Conservation (phyloP, 345 rosid species). For the Noccaea caerulescens region DNA sequence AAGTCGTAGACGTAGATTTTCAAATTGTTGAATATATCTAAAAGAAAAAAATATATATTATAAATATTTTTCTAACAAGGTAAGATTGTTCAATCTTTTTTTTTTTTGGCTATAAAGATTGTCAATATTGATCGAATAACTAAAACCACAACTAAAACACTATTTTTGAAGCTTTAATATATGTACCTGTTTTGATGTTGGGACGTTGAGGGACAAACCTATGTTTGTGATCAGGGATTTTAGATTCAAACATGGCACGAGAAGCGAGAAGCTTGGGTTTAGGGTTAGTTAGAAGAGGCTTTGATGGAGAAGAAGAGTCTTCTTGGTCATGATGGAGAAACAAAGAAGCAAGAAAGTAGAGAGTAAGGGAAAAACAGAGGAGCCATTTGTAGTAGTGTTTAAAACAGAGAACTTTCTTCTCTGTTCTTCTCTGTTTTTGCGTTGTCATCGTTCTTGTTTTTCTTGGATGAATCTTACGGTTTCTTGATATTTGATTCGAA, state of each 20-base stretch:
- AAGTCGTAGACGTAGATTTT: conserved; percentile 78
- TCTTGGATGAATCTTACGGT: conserved; percentile 48
- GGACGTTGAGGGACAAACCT: conserved; percentile 34
- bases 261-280: conserved; percentile 53
- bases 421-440: conserved; percentile 47
- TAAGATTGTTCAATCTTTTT: too few relatives aligned
- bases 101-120: too few relatives aligned
- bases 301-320: conserved; percentile 41
- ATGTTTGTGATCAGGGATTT: conserved; percentile 27
- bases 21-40: conserved; percentile 62
- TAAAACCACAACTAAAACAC: neutral
- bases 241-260: conserved; percentile 71
- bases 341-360: conserved; percentile 76
- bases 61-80: conserved; percentile 1
- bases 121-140: too few relatives aligned
- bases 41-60: conserved; percentile 2
- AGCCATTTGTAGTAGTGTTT: conserved; percentile 81
- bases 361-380: conserved; percentile 71
- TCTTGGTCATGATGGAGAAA: conserved; percentile 61
- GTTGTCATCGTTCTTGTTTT: conserved; percentile 53
- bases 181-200: conserved; percentile 49
- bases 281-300: conserved; percentile 45
- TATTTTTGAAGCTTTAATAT: neutral
- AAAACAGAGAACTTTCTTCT: conserved; percentile 54
- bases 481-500: conserved; percentile 10